These are phyloP conservation scores for Exophiala bonariae DNA, from an alignment of 2,329 filamentous ascomycete genomes.

Conservation along the genomic window DNA sequence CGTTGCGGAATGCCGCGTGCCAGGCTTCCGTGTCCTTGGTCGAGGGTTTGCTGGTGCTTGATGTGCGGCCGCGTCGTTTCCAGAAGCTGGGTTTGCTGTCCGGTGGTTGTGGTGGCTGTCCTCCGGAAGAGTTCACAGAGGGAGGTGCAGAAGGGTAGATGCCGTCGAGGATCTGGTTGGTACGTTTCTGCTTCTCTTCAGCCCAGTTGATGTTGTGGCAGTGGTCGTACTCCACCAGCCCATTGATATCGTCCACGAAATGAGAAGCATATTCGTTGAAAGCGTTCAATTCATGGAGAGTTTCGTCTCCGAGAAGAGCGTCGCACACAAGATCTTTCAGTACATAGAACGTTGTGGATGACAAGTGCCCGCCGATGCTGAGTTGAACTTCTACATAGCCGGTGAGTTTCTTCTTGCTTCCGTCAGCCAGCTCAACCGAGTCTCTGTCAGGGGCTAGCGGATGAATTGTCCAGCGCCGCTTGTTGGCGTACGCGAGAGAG, in stretches of 20 bases:
- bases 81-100: too few relatives aligned
- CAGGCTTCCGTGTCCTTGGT: too few relatives aligned
- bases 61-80: too few relatives aligned
- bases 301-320: slow-evolving; percentile 14
- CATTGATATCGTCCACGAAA: slow-evolving; percentile 7
- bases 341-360: slow-evolving; percentile 12
- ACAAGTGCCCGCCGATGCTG: not conserved
- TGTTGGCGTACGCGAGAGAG: slow-evolving; percentile 1
- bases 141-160: too few relatives aligned
- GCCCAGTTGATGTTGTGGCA: slow-evolving; percentile 10
- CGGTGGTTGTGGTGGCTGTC: too few relatives aligned
- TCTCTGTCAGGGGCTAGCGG: not conserved
- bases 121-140: too few relatives aligned
- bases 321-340: slow-evolving; percentile 17
- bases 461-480: not conserved
- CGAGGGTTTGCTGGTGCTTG: too few relatives aligned
- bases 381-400: slow-evolving; percentile 4
- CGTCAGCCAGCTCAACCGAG: slow-evolving; percentile 5
- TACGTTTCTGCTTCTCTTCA: not conserved
- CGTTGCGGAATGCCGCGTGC: too few relatives aligned
- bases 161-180: slow-evolving; percentile 1
- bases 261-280: slow-evolving; percentile 10
- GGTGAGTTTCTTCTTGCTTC: not conserved
- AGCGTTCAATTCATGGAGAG: slow-evolving; percentile 8
- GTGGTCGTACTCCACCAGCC: not conserved